Conservation (phyloP, 2,329 filamentous ascomycete genomes). For the Phoma sp. region DNA sequence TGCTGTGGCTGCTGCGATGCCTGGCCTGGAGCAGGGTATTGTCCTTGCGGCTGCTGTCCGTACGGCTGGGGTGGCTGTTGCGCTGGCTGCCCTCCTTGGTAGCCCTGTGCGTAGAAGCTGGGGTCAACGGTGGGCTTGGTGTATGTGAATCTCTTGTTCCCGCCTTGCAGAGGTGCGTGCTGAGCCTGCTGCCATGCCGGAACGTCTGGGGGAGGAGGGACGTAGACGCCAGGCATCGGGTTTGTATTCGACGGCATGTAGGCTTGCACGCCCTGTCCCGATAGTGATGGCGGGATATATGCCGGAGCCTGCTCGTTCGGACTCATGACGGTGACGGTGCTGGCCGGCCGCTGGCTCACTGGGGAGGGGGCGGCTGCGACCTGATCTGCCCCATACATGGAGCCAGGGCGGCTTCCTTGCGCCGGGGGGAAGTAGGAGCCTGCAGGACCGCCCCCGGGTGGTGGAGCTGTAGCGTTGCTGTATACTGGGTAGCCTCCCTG, state of each 20-base stretch:
- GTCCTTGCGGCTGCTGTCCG: conserved; percentile 22
- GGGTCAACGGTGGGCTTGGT: conserved; percentile 39
- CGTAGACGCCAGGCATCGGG: conserved; percentile 45
- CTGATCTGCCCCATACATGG: conserved; percentile 39
- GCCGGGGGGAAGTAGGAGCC: conserved; percentile 44
- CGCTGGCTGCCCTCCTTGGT: conserved; percentile 30
- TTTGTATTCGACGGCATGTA: conserved; percentile 46
- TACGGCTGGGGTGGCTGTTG: conserved; percentile 25
- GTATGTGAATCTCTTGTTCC: conserved; percentile 42
- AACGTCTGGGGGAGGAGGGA: conserved; percentile 46
- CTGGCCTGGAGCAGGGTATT: conserved; percentile 7
- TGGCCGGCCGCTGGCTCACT: conserved; percentile 26
- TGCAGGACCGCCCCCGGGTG: conserved; percentile 39
- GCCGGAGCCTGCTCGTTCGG: conserved; percentile 44
- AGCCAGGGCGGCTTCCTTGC: conserved; percentile 35
- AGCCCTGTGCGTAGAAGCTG: conserved; percentile 34
- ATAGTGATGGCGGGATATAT: conserved; percentile 44
- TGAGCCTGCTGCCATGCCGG: conserved; percentile 49
- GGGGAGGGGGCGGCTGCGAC: conserved; percentile 27
- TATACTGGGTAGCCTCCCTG: conserved; percentile 35
- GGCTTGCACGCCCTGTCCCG: conserved; percentile 43
- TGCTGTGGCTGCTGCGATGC: neutral
- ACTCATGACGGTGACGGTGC: conserved; percentile 34
- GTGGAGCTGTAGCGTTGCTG: conserved; percentile 36
- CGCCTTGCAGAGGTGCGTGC: conserved; percentile 43